Base-by-base conservation (phyloP, 345 rosid species). In the Diplotaxis tenuifolia region DNA sequence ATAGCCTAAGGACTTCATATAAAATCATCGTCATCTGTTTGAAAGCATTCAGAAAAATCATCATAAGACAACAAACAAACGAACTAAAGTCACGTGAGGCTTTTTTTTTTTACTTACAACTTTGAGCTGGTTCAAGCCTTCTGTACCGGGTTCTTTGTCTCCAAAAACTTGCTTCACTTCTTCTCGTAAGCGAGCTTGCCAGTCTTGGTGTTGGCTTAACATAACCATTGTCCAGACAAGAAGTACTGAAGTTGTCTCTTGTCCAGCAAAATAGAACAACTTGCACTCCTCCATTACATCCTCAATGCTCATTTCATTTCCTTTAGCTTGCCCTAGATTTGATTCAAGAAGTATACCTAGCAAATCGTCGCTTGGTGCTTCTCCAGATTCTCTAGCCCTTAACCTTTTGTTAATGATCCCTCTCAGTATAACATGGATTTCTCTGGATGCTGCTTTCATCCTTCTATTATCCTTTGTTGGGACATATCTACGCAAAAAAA, bases 381-480 rank as follows among this genome's bases (percentile, higher is more conserved):
- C 36, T 3, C 61, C 32, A 56, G 21, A 34, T 57, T 57, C 36
- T 70, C 70, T 82, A 19, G 68, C 86, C 29, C 71, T 62, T 73
- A 70, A 72, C 69, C 82, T 78, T 53, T 69, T 83, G 59, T 28
- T 23, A 23, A 88, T 28, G 10, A 88, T 47, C 10, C 54, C 54
- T 16, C 21, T 47, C 10, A 47, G 54, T 47, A 47, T 47, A 47
- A 47, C 20, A 67, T 34, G 40, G 4, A 83, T 56, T 75, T 84
- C 83, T 14, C 68, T 78, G 16, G 68, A 60, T 20, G 47, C 27
- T 52, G 64, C 29, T 59, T 71, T 81, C 65, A 86, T 75, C 72
- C 75, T 76, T 71, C 69, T 88, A 63, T 84, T 83, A 53, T 3
- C 20, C 47, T 75, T 79, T 0, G 89, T 86, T 5, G 92, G 92